Base-by-base conservation (phyloP, 2,329 filamentous ascomycete species). In the Malbranchea zuffiana region DNA sequence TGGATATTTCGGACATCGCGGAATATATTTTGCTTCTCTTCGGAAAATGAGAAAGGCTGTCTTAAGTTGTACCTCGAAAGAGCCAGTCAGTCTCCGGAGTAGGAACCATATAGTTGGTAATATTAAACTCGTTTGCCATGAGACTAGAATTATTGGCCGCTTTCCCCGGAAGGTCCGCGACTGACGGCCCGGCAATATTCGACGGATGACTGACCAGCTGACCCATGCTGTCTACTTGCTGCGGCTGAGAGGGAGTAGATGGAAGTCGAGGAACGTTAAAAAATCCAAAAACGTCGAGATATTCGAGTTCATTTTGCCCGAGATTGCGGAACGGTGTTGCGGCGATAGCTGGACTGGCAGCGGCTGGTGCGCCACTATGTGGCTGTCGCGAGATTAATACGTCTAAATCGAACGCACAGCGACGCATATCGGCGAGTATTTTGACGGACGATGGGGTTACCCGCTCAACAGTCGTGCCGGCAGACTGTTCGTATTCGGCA, bases 281-380 rank as follows among this genome's bases (percentile, higher is more conserved):
- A 54, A 92, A 94, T 49, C 90, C 84, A 55, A 95, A 94, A 0
- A 94, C 82, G 50, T 94, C 86, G 2, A 94, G 66, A 54, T 92
- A 93, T 55, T 93, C 87, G 3, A 94, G 66, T 52, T 93, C 85
- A 47, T 90, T 84, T 1, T 81, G 74, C 6, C 77, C 81, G 1
- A 83, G 82, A 19, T 75, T 72, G 1, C 73, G 71, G 1, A 77
- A 78, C 5, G 53, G 48, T 7, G 30, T 25, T 8, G 25, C 32
- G 8, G 30, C 17, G 11, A 28, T 27, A 19, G n/a, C 25, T 21
- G 32, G 34, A 32, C 13, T 6, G 21, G 37, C 41, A 40, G 29
- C 40, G 32, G 43, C 53, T 40, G 56, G 36, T 48, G 18, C 52
- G 45, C 37, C 65, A 46, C 42, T 56, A 1, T 56, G 57, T 1